Conservation (phyloP, 1,139 yeast species). For the Suhomyces choctaworum region DNA sequence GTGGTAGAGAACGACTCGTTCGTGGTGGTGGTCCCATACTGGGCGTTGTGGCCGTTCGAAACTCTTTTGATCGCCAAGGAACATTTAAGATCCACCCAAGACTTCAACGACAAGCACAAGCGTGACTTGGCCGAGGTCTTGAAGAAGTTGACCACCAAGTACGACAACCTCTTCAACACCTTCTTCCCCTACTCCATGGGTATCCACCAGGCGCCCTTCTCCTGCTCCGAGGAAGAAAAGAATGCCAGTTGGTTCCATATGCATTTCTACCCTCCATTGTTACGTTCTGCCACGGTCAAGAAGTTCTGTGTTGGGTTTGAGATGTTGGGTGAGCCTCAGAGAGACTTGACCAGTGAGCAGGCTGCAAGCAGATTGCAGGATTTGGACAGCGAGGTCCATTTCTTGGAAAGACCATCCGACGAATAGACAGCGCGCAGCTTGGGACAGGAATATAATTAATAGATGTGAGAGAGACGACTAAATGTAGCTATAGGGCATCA, state of each 20-base stretch:
- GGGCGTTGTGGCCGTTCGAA: constrained; percentile 87
- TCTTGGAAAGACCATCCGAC: constrained; percentile 16
- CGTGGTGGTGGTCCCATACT: constrained; percentile 72
- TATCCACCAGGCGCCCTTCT: constrained; percentile 68
- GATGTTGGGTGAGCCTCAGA: constrained; percentile 76
- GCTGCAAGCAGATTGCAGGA: constrained; percentile 62
- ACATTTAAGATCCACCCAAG: constrained; percentile 53
- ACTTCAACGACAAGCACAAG: constrained; percentile 51
- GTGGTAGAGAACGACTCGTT: constrained; percentile 64
- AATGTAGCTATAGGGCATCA: too few relatives aligned
- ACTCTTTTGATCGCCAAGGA: constrained; percentile 59
- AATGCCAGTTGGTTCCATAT: constrained; percentile 66
- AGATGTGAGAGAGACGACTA: too few relatives aligned
- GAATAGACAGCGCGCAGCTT: too few relatives aligned
- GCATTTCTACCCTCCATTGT: constrained; percentile 78
- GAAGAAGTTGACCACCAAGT: constrained; percentile 58
- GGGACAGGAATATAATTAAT: too few relatives aligned
- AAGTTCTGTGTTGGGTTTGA: constrained; percentile 80
- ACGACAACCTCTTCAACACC: constrained; percentile 70
- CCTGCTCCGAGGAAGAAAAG: constrained; percentile 36
- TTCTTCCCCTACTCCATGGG: constrained; percentile 84
- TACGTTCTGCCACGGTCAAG: constrained; percentile 72
- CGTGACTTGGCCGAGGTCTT: constrained; percentile 58
- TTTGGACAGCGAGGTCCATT: constrained; percentile 43
- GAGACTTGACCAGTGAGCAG: constrained; percentile 75